A percentile compares a stretch with the other conserved stretches of the same genome.
phyloP scores from a whole-genome alignment of 2,329 filamentous ascomycete species.

The Blumeria hordei region DNA sequence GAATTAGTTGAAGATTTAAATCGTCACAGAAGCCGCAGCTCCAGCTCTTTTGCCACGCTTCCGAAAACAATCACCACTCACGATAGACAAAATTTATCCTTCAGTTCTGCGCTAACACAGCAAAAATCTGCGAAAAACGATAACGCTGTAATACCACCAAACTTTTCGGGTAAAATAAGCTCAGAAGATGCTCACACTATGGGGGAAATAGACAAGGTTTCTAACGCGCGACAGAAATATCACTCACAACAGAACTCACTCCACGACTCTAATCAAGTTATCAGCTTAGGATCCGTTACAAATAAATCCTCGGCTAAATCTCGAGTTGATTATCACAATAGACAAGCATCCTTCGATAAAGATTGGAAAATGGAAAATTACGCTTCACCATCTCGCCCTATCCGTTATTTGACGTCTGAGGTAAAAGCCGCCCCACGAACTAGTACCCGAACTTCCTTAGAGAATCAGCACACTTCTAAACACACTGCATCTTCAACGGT shows the following conservation, averaged over 20 bases:
- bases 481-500: slow-evolving; percentile 19
- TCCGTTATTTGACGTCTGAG: slow-evolving; percentile 11
- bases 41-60: slow-evolving; percentile 9
- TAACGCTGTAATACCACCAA: slow-evolving; percentile 19
- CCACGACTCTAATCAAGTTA: slow-evolving; percentile 11
- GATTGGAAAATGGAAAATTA: slow-evolving; percentile 39
- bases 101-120: slow-evolving; percentile 12
- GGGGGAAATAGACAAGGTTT: slow-evolving; percentile 35
- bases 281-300: slow-evolving; percentile 13
- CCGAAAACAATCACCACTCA: slow-evolving; percentile 13
- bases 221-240: slow-evolving; percentile 59
- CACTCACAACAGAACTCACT: slow-evolving; percentile 63
- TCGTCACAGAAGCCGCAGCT: slow-evolving; percentile 20
- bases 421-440: slow-evolving; percentile 4
- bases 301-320: slow-evolving; percentile 19
- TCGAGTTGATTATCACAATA: slow-evolving; percentile 25
- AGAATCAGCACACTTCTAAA: slow-evolving; percentile 12
- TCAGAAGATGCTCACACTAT: slow-evolving; percentile 17
- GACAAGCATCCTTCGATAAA: slow-evolving; percentile 43
- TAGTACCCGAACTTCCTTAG: slow-evolving; percentile 12
- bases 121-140: slow-evolving; percentile 14
- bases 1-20: slow-evolving; percentile 30
- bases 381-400: slow-evolving; percentile 9
- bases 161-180: slow-evolving; percentile 16
- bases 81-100: slow-evolving; percentile 10